These are phyloP conservation scores for Xerocomellus intermedius DNA, from an alignment of 768 basidiomycete species.

Conservation along the genomic window DNA sequence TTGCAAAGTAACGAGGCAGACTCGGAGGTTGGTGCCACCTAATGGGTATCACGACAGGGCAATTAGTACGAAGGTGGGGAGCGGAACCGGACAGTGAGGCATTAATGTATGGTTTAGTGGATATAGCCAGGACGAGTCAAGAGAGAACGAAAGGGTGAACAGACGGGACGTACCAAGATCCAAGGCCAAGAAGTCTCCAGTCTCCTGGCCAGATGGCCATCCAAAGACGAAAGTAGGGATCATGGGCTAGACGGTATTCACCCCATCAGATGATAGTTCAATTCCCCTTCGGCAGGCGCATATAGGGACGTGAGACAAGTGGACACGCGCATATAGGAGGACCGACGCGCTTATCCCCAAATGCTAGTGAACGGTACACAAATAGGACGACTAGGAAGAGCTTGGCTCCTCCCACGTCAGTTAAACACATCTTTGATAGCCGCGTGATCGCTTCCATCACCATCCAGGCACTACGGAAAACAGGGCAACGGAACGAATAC, in stretches of 20 bases:
- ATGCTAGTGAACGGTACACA: background rate
- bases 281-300: background rate
- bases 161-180: constrained; percentile 64
- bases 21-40: constrained; percentile 98
- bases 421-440: background rate
- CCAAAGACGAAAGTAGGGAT: constrained; percentile 96
- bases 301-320: background rate
- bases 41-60: background rate
- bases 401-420: background rate
- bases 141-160: background rate
- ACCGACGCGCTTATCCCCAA: background rate
- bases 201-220: constrained; percentile 89
- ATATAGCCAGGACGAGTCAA: background rate
- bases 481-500: constrained; percentile 4
- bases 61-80: background rate
- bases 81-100: background rate
- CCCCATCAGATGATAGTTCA: constrained; percentile 8
- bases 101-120: background rate
- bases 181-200: constrained; percentile 86
- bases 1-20: constrained; percentile 90
- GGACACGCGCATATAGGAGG: background rate
- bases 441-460: constrained; percentile 6
- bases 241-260: constrained; percentile 63
- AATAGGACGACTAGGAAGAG: background rate
- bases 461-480: background rate